Percentiles rank a stretch among this genome's conserved stretches.
phyloP scores from a whole-genome alignment of 140 eudicot genomes.

The Flaveria floridana region DNA sequence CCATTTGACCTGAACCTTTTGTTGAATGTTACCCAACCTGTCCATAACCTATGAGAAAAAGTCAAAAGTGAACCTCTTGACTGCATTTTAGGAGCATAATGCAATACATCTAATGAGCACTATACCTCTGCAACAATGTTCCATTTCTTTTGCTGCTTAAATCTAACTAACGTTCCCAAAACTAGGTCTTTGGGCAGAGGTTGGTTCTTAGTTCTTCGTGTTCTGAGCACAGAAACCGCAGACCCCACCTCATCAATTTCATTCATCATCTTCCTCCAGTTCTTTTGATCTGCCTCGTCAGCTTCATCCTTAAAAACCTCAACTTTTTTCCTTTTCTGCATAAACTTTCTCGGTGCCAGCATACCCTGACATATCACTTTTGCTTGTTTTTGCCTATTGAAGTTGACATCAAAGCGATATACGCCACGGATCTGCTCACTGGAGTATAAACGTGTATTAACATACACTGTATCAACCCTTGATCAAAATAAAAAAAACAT shows the following conservation, averaged over 20 bases:
- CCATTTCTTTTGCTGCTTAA: slow-evolving; percentile 97
- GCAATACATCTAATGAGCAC: background rate
- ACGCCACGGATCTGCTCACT: slow-evolving; percentile 51
- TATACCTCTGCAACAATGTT: slow-evolving; percentile 93
- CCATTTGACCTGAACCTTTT: background rate
- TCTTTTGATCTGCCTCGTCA: slow-evolving; percentile 87
- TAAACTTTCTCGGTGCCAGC: slow-evolving; percentile 87
- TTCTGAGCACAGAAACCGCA: slow-evolving; percentile 70
- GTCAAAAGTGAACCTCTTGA: slow-evolving; percentile 11
- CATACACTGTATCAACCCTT: background rate
- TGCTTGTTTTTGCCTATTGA: slow-evolving; percentile 50
- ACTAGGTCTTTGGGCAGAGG: slow-evolving; percentile 80
- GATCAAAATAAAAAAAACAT: background rate
- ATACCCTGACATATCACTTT: slow-evolving; percentile 75
- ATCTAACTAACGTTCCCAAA: slow-evolving; percentile 81
- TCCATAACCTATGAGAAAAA: background rate
- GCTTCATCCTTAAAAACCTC: slow-evolving; percentile 73
- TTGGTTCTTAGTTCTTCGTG: slow-evolving; percentile 54
- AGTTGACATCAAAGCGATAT: slow-evolving; percentile 39
- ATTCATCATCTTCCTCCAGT: slow-evolving; percentile 82
- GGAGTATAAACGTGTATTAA: slow-evolving; percentile 27
- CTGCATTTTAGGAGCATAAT: background rate
- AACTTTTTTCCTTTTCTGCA: slow-evolving; percentile 83
- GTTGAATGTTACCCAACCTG: slow-evolving; percentile 6
- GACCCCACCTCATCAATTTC: slow-evolving; percentile 85